A percentile compares a stretch with the other conserved stretches of the same genome.
These are phyloP conservation scores for Malassezia globosa DNA, from an alignment of 1,284 basidiomycete species.

Conservation along the genomic window DNA sequence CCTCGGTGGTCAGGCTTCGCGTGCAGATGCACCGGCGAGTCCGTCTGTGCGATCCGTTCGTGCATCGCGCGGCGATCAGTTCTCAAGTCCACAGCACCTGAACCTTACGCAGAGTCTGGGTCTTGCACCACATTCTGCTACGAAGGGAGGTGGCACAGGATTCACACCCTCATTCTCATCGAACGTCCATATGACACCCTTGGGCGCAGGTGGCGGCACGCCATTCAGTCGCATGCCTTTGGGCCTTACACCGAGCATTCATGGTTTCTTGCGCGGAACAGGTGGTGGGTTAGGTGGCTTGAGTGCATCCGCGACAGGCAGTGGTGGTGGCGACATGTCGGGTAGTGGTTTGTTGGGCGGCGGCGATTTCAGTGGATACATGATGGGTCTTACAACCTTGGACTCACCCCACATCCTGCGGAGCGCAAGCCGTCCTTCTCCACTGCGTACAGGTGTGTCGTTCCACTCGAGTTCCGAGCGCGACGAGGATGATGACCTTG, in stretches of 20 bases:
- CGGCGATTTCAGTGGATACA: constrained; percentile 21
- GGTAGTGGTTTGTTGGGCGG: constrained; percentile 20
- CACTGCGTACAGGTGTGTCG: constrained; percentile 10
- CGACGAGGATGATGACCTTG: constrained; percentile 16
- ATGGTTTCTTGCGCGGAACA: constrained; percentile 19
- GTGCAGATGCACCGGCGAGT: constrained; percentile 1
- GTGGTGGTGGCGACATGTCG: constrained; percentile 1
- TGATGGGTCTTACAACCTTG: constrained; percentile 18
- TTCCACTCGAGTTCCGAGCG: constrained; percentile 15
- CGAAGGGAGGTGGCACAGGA: constrained; percentile 1
- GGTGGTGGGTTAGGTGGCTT: no score
- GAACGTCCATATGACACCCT: constrained; percentile 15
- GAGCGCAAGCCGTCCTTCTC: constrained; percentile 12
- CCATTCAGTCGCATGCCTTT: constrained; percentile 18
- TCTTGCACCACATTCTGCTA: constrained; percentile 36
- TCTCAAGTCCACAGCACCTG: constrained; percentile 38
- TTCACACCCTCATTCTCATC: neutral
- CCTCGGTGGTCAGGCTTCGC: neutral
- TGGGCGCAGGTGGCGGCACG: constrained; percentile 20
- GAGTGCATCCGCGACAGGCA: constrained; percentile 6
- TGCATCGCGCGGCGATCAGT: constrained; percentile 21
- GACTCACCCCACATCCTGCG: constrained; percentile 21
- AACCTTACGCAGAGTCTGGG: constrained; percentile 38
- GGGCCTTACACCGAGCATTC: constrained; percentile 29
- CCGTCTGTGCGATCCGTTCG: neutral